A percentile compares a stretch with the other conserved stretches of the same genome.
Evolutionary conservation across 805 yeast genomes (phyloP).

Genomic region (Yarrowia sp.): DNA sequence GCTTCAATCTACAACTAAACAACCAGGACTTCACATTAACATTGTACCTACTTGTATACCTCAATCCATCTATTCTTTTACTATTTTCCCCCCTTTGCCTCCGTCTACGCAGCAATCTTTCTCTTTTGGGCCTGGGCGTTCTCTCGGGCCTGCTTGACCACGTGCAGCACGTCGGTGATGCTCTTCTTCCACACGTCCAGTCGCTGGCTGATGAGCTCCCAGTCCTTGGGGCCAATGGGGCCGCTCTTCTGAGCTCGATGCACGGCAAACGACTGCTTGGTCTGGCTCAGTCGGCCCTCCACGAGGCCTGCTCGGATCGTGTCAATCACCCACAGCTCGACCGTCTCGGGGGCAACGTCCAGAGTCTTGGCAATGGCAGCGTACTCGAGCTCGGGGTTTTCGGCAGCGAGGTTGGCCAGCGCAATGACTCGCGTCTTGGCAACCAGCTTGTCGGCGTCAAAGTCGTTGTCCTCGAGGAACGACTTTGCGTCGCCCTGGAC

Average conservation of each 20-base stretch:
- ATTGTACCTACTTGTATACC: background rate
- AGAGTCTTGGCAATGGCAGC: conserved; percentile 48
- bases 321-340: conserved; percentile 54
- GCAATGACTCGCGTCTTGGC: conserved; percentile 48
- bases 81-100: no score
- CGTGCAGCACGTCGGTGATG: conserved; percentile 47
- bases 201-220: conserved; percentile 50
- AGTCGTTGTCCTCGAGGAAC: conserved; percentile 38
- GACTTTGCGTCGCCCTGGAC: conserved; percentile 35
- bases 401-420: conserved; percentile 46
- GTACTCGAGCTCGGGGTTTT: conserved; percentile 47
- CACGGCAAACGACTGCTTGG: conserved; percentile 49
- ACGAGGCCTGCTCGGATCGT: conserved; percentile 54
- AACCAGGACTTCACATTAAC: no score
- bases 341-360: conserved; percentile 48
- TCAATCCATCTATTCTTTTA: no score
- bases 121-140: conserved; percentile 43
- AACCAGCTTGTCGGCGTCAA: conserved; percentile 41
- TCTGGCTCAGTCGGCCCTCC: conserved; percentile 55
- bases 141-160: conserved; percentile 47
- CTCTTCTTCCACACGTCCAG: conserved; percentile 51
- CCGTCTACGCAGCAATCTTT: conserved; percentile 25
- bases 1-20: no score
- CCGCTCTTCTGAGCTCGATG: conserved; percentile 52
- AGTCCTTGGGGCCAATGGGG: conserved; percentile 50